Base-by-base conservation (phyloP, 495 filamentous ascomycete species). In the Penicillium malachiteum region DNA sequence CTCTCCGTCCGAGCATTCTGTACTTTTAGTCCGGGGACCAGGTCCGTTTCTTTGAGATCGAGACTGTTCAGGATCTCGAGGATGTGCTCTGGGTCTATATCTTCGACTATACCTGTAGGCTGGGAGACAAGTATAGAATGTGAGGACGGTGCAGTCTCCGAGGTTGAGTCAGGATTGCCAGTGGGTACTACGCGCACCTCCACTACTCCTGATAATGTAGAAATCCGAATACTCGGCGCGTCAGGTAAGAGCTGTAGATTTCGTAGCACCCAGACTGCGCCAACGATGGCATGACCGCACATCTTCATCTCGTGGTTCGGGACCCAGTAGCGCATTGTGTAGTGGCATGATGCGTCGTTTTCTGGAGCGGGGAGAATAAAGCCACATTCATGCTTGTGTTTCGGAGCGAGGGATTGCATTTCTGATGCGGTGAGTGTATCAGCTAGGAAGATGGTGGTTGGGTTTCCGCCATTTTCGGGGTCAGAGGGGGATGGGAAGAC, bases 261-360 rank as follows among this genome's bases (percentile, higher is more conserved):
- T 4, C 55, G 26, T 30, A 62, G 42, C 4, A 58, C 11, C 58
- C 48, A 64, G 13, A 56, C 30, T 2, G 55, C 48, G 9, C 58
- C 55, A 0, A 64, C 45, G 1, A 48, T 61, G 14, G 52, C 52
- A 35, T 55, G 58, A 10, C 55, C 52, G 41, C 58, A 58, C 52
- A 54, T 58, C 30, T 59, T 52, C 56, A 59, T 54, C 31, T 62
- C 62, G n/a, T 54, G 40, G 11, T 46, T 43, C 12, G 55, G 51
- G 11, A 50, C 49, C 38, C 52, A 61, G 14, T 52, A 50, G 13
- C 55, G 48, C 39, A 58, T 50, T 18, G 30, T 18, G 18, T 48
- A 52, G 48, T 60, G 31, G 10, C 33, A 56, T 13, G 26, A 3
- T 1, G 31, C 18, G 39, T 49, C 10, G 17, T 47, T 35, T 33